Percentiles rank a stretch among this genome's conserved stretches.
Conservation (phyloP, 2,329 filamentous ascomycete species). For the Fusarium sp. region DNA sequence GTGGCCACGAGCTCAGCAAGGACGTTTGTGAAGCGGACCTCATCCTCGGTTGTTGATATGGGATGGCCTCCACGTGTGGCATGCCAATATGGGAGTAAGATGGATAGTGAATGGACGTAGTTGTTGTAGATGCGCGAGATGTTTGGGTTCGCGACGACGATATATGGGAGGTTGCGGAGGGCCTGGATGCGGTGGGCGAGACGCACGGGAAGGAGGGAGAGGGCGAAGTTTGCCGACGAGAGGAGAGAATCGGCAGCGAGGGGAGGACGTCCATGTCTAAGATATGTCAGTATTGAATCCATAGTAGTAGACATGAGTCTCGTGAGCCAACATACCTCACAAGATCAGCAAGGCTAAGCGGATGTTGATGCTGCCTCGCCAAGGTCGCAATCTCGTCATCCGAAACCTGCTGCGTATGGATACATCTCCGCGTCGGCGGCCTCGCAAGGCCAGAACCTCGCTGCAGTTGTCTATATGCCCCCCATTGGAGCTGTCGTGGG, state of each 20-base stretch:
- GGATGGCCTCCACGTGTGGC: conserved; percentile 59
- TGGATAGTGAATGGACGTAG: conserved; percentile 93
- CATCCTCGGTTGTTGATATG: conserved; percentile 79
- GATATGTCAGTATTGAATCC: not conserved
- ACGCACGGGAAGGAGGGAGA: conserved; percentile 90
- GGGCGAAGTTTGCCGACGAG: conserved; percentile 93
- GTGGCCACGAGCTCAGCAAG: conserved; percentile 96
- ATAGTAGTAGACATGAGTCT: not conserved
- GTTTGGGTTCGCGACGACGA: conserved; percentile 97
- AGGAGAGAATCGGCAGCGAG: conserved; percentile 84
- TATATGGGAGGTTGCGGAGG: conserved; percentile 92
- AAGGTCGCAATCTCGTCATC: conserved; percentile 85
- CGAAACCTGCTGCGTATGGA: conserved; percentile 56
- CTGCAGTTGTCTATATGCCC: conserved; percentile 2
- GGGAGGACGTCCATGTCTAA: conserved; percentile 82
- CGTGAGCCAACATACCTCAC: conserved; percentile 72
- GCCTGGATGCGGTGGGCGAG: conserved; percentile 95
- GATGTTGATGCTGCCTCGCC: conserved; percentile 81
- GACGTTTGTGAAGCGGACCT: conserved; percentile 90
- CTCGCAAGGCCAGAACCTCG: not conserved
- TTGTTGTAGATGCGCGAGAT: conserved; percentile 96
- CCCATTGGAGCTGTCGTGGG: conserved; percentile 24
- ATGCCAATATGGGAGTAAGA: conserved; percentile 81
- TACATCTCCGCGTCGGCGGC: conserved; percentile 13
- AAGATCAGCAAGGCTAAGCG: conserved; percentile 86